These are phyloP conservation scores for Aspergillus leporis DNA, from an alignment of 495 filamentous ascomycete genomes.

Conservation along the genomic window DNA sequence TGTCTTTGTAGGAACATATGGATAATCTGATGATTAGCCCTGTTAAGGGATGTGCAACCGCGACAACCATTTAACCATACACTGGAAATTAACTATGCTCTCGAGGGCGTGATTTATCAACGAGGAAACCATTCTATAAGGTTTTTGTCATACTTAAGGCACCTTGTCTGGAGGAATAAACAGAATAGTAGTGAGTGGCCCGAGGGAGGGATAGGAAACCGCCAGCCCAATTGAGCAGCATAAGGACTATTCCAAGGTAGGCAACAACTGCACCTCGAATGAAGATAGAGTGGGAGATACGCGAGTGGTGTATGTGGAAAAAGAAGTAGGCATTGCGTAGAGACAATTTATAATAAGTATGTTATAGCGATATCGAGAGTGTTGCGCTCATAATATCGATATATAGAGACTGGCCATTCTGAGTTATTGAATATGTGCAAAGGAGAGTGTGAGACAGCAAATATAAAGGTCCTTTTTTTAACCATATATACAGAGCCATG, in stretches of 20 bases:
- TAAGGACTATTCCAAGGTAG: constrained; percentile 24
- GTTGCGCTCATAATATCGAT: neutral
- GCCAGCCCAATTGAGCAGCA: constrained; percentile 46
- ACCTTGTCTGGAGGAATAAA: constrained; percentile 40
- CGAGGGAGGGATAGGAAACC: constrained; percentile 32
- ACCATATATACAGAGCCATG: too few species aligned
- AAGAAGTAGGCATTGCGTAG: constrained; percentile 14
- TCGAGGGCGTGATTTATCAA: neutral
- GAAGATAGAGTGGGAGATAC: constrained; percentile 17
- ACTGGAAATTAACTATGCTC: constrained; percentile 9
- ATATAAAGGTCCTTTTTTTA: too few species aligned
- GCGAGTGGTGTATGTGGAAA: constrained; percentile 8
- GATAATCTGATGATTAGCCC: constrained; percentile 50
- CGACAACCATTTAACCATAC: constrained; percentile 71
- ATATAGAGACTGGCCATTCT: neutral
- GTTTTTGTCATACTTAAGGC: constrained; percentile 31
- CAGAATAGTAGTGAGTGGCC: constrained; percentile 46
- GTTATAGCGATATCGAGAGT: constrained; percentile 24
- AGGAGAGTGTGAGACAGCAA: too few species aligned
- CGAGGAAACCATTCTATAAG: constrained; percentile 34
- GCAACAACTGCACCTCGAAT: constrained; percentile 33
- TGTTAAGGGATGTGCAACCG: constrained; percentile 67
- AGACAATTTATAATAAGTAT: constrained; percentile 21
- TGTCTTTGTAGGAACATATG: constrained; percentile 15
- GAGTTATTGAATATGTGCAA: too few species aligned